Evolutionary conservation across 305 asterid species (phyloP).

Genomic region (Solanum hybrid): DNA sequence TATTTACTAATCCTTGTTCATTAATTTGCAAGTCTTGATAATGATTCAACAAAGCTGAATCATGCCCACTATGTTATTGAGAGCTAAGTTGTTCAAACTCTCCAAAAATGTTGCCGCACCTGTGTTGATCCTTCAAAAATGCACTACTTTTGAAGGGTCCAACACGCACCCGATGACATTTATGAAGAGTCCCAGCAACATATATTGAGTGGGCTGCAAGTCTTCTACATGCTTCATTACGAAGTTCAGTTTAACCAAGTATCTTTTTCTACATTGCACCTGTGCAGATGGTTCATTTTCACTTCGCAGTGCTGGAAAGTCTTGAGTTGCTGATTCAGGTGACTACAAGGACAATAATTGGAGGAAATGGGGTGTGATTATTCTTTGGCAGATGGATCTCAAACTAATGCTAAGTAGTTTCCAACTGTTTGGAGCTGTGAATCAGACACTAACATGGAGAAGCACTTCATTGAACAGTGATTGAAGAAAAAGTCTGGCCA

Average conservation of each 20-base stretch:
- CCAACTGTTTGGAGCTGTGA: not conserved
- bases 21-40: not conserved
- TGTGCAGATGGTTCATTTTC: not conserved
- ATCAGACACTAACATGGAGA: not conserved
- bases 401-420: not conserved
- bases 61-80: not conserved
- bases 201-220: not conserved
- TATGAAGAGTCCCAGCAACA: not conserved
- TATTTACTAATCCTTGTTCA: not conserved
- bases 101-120: not conserved
- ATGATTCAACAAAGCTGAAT: not conserved
- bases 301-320: not conserved
- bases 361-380: not conserved
- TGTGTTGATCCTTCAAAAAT: not conserved
- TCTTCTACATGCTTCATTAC: not conserved
- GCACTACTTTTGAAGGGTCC: not conserved
- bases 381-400: not conserved
- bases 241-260: not conserved
- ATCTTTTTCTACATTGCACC: not conserved
- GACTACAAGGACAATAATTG: not conserved
- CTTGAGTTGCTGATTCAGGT: not conserved
- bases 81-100: not conserved
- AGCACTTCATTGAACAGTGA: not conserved
- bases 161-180: not conserved
- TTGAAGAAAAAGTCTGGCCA: not conserved